Conservation (phyloP, 2,329 filamentous ascomycete species). For the Tolypocladium album region DNA sequence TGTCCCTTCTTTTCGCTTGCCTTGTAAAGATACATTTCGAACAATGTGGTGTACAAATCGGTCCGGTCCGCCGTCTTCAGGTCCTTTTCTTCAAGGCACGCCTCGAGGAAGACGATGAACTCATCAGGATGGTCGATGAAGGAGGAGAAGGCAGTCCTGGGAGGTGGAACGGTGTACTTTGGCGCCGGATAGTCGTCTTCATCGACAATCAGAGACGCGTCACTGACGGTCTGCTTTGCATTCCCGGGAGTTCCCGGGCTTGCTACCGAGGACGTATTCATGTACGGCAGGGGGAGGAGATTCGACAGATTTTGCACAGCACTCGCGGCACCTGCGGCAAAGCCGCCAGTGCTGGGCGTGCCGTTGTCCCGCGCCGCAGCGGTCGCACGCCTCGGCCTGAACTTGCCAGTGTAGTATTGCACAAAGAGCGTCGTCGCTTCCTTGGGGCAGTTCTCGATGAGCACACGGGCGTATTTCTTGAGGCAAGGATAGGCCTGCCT, state of each 20-base stretch:
- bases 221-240: slow-evolving; percentile 37
- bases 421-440: slow-evolving; percentile 83
- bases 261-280: slow-evolving; percentile 52
- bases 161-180: slow-evolving; percentile 70
- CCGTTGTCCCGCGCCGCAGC: slow-evolving; percentile 22
- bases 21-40: slow-evolving; percentile 96
- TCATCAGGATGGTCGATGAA: slow-evolving; percentile 91
- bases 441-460: slow-evolving; percentile 76
- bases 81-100: slow-evolving; percentile 62
- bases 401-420: slow-evolving; percentile 86
- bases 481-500: slow-evolving; percentile 70
- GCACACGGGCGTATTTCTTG: slow-evolving; percentile 88
- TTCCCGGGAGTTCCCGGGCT: slow-evolving; percentile 41
- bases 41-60: slow-evolving; percentile 88
- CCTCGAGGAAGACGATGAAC: slow-evolving; percentile 88
- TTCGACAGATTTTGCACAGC: slow-evolving; percentile 81
- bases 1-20: slow-evolving; percentile 63
- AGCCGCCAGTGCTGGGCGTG: slow-evolving; percentile 28
- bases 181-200: slow-evolving; percentile 32
- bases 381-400: slow-evolving; percentile 58
- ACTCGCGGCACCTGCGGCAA: slow-evolving; percentile 52
- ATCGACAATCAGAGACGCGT: slow-evolving; percentile 40
- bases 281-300: slow-evolving; percentile 75
- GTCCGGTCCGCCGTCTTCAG: slow-evolving; percentile 66
- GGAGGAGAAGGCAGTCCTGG: slow-evolving; percentile 84